Conservation (phyloP, 495 filamentous ascomycete genomes). For the Talaromyces adpressus region DNA sequence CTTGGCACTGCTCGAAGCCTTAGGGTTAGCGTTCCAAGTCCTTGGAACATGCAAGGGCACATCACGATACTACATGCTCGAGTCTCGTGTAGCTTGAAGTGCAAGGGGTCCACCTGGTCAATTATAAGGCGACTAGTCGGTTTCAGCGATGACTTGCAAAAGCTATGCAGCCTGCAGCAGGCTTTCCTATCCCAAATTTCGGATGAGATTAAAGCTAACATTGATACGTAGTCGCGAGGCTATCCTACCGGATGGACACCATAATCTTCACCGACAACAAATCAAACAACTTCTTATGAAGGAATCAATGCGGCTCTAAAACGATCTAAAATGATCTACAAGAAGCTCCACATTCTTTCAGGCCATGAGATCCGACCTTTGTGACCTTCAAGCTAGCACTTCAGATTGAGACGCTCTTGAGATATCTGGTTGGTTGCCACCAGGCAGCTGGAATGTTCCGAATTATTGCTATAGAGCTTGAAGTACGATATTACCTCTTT, state of each 20-base stretch:
- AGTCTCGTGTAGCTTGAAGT: background rate
- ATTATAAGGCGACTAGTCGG: background rate
- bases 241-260: background rate
- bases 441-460: background rate
- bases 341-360: background rate
- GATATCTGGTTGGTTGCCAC: background rate
- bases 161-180: background rate
- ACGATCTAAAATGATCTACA: background rate
- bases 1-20: background rate
- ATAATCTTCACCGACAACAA: background rate
- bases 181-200: background rate
- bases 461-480: background rate
- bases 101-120: background rate
- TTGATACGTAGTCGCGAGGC: background rate
- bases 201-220: background rate
- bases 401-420: background rate
- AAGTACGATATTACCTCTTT: background rate
- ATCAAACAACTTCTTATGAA: background rate
- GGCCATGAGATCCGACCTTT: background rate
- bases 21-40: background rate
- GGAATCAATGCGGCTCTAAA: background rate
- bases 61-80: background rate
- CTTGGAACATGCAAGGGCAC: background rate
- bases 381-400: background rate
- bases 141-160: background rate